Percentiles rank a stretch among this genome's conserved stretches.
Evolutionary conservation across 345 rosid species (phyloP).

Genomic region (Syzygium oleosum): DNA sequence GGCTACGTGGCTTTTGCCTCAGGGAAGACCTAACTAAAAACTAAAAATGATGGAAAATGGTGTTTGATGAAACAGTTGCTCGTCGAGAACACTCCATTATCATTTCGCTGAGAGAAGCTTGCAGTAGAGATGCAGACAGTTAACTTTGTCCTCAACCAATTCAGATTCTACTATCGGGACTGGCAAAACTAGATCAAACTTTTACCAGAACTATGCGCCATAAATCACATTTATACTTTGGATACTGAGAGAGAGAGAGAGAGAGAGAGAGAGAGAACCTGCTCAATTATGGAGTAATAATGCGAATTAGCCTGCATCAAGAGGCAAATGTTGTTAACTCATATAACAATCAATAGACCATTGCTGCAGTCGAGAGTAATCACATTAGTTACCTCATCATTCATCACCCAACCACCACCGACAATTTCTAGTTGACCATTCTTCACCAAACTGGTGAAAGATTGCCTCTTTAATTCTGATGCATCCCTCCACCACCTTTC

Average conservation of each 20-base stretch:
- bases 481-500: conserved; percentile 99
- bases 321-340: conserved; percentile 2
- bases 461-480: conserved; percentile 47
- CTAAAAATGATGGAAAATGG: not conserved
- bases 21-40: not conserved
- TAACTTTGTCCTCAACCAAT: not conserved
- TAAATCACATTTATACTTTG: not conserved
- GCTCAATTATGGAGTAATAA: conserved; percentile 90
- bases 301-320: conserved; percentile 94
- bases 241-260: not conserved
- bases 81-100: not conserved
- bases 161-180: not conserved
- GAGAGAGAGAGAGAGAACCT: conserved; percentile 33
- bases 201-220: not conserved
- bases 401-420: conserved; percentile 99
- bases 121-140: not conserved
- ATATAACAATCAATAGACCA: not conserved
- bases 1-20: not conserved
- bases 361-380: not conserved
- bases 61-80: not conserved
- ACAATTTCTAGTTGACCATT: conserved; percentile 96
- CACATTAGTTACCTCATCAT: conserved; percentile 69
- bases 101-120: not conserved
- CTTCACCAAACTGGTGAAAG: conserved; percentile 64
- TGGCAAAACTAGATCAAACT: not conserved